A percentile compares a stretch with the other conserved stretches of the same genome.
phyloP scores from a whole-genome alignment of 305 asterid genomes.

The Plantago lanceolata region DNA sequence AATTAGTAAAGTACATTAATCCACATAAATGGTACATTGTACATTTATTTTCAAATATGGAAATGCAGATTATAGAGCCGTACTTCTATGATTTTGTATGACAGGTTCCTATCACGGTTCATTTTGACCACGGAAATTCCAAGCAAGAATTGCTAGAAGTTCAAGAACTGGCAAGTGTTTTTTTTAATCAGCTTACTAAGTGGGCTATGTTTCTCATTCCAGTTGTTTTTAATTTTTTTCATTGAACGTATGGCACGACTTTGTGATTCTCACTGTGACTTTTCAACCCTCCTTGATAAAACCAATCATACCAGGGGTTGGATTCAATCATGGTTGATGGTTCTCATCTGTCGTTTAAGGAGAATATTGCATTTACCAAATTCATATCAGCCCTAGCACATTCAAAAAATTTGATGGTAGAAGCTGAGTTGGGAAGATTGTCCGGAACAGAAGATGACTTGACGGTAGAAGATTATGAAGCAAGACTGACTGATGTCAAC shows the following conservation, averaged over 20 bases:
- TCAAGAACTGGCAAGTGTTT: slow-evolving; percentile 68
- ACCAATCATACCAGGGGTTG: slow-evolving; percentile 55
- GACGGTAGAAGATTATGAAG: slow-evolving; percentile 87
- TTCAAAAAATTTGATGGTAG: slow-evolving; percentile 62
- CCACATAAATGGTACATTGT: not conserved
- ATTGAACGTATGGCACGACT: slow-evolving; percentile 3
- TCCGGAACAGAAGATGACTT: slow-evolving; percentile 95
- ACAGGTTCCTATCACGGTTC: slow-evolving; percentile 93
- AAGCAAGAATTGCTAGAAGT: slow-evolving; percentile 76
- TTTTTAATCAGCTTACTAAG: slow-evolving; percentile 5
- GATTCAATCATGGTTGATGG: slow-evolving; percentile 97
- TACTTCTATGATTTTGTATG: slow-evolving; percentile 23
- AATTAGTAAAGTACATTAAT: not conserved
- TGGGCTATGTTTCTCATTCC: not conserved
- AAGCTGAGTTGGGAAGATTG: slow-evolving; percentile 97
- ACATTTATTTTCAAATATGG: slow-evolving; percentile 6
- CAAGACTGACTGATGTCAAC: slow-evolving; percentile 71
- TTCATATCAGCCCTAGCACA: slow-evolving; percentile 59
- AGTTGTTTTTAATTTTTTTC: slow-evolving; percentile 6
- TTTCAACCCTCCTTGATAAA: slow-evolving; percentile 11
- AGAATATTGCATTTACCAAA: slow-evolving; percentile 72
- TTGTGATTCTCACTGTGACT: slow-evolving; percentile 3
- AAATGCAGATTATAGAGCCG: not conserved
- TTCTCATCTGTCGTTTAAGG: slow-evolving; percentile 71
- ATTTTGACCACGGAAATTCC: slow-evolving; percentile 93